Conservation (phyloP, 2,329 filamentous ascomycete species). For the Dothistroma septosporum region DNA sequence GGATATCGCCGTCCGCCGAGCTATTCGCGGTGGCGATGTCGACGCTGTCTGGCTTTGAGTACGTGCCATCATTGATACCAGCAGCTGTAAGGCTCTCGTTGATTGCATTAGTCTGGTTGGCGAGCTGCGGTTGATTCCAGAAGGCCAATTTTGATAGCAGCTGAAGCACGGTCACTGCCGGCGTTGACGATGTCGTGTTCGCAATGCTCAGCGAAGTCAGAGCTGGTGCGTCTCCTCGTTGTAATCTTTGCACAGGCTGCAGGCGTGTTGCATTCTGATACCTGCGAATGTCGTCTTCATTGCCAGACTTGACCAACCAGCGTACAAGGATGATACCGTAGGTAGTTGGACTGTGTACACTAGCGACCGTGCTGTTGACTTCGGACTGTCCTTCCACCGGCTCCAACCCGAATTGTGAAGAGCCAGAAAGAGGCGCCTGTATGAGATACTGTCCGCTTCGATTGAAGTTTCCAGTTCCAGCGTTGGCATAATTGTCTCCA, state of each 20-base stretch:
- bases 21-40: conserved; percentile 11
- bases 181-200: not conserved
- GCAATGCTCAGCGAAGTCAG: conserved; percentile 4
- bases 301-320: conserved; percentile 11
- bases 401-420: not conserved
- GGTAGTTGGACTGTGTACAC: conserved; percentile 11
- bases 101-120: not conserved
- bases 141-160: conserved; percentile 8
- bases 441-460: conserved; percentile 12
- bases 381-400: not conserved
- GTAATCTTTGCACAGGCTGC: not conserved
- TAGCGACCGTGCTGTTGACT: conserved; percentile 8
- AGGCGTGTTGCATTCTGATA: conserved; percentile 13
- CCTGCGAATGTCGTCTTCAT: conserved; percentile 5
- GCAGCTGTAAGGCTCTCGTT: conserved; percentile 5
- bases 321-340: conserved; percentile 18
- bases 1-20: not conserved
- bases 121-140: conserved; percentile 9
- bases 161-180: conserved; percentile 8
- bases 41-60: conserved; percentile 2
- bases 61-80: conserved; percentile 13
- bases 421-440: conserved; percentile 1
- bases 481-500: conserved; percentile 20
- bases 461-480: conserved; percentile 13
- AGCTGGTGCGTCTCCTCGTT: not conserved